Evolutionary conservation across 1,139 yeast genomes (phyloP), one percentile per base, ranked within the genome.

Genomic region (Debaryomyces nepalensis): DNA sequence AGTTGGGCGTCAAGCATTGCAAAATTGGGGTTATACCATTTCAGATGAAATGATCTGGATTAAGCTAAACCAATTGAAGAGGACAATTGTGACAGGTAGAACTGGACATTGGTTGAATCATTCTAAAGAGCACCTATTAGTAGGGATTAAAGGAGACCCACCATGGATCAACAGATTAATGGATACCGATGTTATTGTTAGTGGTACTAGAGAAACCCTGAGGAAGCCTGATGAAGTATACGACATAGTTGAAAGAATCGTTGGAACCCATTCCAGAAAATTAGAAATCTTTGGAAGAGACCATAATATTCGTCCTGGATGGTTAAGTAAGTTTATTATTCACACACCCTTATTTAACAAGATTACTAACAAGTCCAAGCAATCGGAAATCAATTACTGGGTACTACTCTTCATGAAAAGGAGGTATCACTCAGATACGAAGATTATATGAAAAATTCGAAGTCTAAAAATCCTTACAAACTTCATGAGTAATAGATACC

Each of bases 91-190:
- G 46, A 91, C 98, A 0, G 98, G 98, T 0, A 70, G 97, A 48
- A 91, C 98, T 0, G 98, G 98, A 0, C 98, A 91, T 61, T 91
- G 98, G 98, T 70, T 91, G 39, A 91, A 91, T 58, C 98, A 91
- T 62, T 87, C 97, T 0, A 91, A 91, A 54, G 98, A 91, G 62
- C 97, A 91, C 59, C 70, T 89, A 35, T 65, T 91, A 9, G 87
- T 91, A 20, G 98, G 96, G 0, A 58, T 85, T 22, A 90, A 90
- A 57, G 97, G 97, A 0, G 61, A 77, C 34, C 93, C 95, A 0
- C 54, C 61, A n/a, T 88, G 96, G 96, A 58, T 88, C 19, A 77
- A 78, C 47, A 69, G 72, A 39, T 73, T 77, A 34, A 61, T 86
- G 9, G 97, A 90, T 58, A 70, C 84, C 2, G 96, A 91, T 57